phyloP scores from a whole-genome alignment of 371 early-diverging fungal genomes.

The Mucor piriformis region DNA sequence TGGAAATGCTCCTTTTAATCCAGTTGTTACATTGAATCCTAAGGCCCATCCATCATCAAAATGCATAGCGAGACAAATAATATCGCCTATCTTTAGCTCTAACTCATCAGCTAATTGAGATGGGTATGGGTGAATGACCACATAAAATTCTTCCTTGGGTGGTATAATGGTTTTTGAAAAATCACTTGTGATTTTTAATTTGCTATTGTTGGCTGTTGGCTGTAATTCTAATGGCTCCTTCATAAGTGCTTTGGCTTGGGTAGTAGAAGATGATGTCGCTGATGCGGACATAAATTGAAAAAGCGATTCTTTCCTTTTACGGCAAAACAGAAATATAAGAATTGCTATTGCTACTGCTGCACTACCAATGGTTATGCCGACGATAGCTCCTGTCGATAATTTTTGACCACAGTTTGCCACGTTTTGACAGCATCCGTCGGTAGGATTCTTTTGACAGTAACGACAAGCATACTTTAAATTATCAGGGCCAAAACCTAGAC shows the following conservation, averaged over 20 bases:
- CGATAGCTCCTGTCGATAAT: slow-evolving; percentile 34
- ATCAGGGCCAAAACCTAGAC: slow-evolving; percentile 32
- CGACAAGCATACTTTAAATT: slow-evolving; percentile 22
- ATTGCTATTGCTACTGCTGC: background rate
- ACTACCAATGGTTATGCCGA: slow-evolving; percentile 34
- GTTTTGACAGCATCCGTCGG: slow-evolving; percentile 32
- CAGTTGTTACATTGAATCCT: slow-evolving; percentile 62
- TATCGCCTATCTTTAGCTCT: slow-evolving; percentile 59
- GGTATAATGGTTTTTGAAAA: background rate
- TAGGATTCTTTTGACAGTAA: slow-evolving; percentile 22
- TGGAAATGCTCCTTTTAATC: slow-evolving; percentile 69
- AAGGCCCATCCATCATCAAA: slow-evolving; percentile 77
- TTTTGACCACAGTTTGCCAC: slow-evolving; percentile 5
- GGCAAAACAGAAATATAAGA: background rate
- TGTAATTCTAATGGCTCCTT: background rate
- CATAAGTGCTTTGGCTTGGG: background rate
- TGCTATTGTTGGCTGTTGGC: background rate
- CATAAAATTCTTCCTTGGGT: slow-evolving; percentile 31
- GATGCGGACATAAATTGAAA: slow-evolving; percentile 1
- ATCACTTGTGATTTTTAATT: background rate
- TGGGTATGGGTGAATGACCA: slow-evolving; percentile 49
- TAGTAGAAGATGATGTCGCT: background rate
- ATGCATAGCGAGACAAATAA: slow-evolving; percentile 55
- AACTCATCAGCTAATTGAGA: slow-evolving; percentile 66
- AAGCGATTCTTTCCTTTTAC: slow-evolving; percentile 1